phyloP scores from a whole-genome alignment of 169 alveolate species.

The Toxoplasma gondii region DNA sequence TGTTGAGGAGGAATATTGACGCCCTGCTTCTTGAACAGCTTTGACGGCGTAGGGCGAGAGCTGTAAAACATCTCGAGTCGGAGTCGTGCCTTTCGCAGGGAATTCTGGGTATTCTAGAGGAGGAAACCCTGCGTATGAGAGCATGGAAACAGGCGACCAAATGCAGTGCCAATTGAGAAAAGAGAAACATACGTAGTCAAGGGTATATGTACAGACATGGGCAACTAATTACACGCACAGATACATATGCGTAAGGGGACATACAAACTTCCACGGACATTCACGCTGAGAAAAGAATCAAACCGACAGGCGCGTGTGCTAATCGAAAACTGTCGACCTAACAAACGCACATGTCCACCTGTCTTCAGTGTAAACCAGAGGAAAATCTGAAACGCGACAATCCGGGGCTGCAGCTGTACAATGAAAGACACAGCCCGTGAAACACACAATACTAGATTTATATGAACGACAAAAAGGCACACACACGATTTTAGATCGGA shows the following conservation, averaged over 20 bases:
- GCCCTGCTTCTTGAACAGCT: constrained; percentile 2
- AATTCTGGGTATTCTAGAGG: constrained; percentile 19
- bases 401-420: too few relatives aligned
- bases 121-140: constrained; percentile 1
- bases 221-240: background rate
- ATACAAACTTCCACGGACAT: background rate
- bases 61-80: constrained; percentile 20
- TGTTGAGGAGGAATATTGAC: background rate
- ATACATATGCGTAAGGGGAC: background rate
- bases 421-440: too few relatives aligned
- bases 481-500: too few relatives aligned
- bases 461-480: too few relatives aligned
- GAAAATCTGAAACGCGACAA: too few relatives aligned
- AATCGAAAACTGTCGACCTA: too few relatives aligned
- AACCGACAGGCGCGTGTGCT: background rate
- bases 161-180: background rate
- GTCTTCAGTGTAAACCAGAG: too few relatives aligned
- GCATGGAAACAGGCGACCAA: background rate
- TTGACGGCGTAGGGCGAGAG: background rate
- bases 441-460: too few relatives aligned
- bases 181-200: background rate
- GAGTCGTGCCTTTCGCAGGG: background rate
- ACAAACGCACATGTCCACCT: too few relatives aligned
- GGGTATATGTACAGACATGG: background rate
- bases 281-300: background rate